phyloP scores from a whole-genome alignment of 192 early-diverging fungal species.

The Coemansia sp. region DNA sequence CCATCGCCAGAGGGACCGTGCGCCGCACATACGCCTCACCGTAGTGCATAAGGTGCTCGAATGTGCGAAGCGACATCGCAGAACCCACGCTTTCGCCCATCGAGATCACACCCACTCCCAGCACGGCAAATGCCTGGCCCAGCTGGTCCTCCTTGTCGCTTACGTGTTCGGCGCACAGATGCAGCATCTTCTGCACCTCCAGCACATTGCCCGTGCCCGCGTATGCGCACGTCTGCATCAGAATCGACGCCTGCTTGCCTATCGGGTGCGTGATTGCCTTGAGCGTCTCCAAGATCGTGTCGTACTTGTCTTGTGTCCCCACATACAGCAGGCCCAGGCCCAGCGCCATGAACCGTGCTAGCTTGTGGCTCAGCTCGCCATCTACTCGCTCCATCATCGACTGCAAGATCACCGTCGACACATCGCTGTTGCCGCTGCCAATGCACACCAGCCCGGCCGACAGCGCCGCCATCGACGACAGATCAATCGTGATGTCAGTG shows the following conservation, averaged over 20 bases:
- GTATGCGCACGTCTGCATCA: constrained; percentile 89
- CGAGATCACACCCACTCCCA: constrained; percentile 92
- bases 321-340: constrained; percentile 88
- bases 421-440: constrained; percentile 85
- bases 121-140: constrained; percentile 91
- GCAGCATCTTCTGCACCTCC: constrained; percentile 95
- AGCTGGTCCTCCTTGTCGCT: constrained; percentile 83
- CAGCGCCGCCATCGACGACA: constrained; percentile 84
- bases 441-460: constrained; percentile 92
- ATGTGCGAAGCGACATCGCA: constrained; percentile 93
- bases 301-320: constrained; percentile 86
- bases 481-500: constrained; percentile 77
- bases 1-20: constrained; percentile 92
- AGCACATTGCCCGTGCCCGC: constrained; percentile 96
- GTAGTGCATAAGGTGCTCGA: constrained; percentile 99
- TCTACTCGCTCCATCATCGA: constrained; percentile 96
- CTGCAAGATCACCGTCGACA: constrained; percentile 87
- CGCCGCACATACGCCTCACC: constrained; percentile 93
- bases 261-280: constrained; percentile 94
- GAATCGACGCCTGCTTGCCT: constrained; percentile 80
- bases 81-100: constrained; percentile 97
- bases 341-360: constrained; percentile 89
- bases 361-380: constrained; percentile 78
- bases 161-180: constrained; percentile 92
- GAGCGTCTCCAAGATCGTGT: constrained; percentile 89